phyloP scores from a whole-genome alignment of 129 eudicot genomes.

The carrot (Daucus carota) region DH1_v3.0 NC_030382.2:10691001-10691500 shows the following conservation, averaged over 20 bases:
- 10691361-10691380: not conserved
- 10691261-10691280: conserved; percentile 69
- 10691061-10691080: too few relatives aligned
- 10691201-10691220: conserved; percentile 62
- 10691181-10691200: not conserved
- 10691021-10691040: not conserved
- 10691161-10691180: too few relatives aligned
- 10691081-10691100: not conserved
- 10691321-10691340: not conserved
- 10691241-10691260: conserved; percentile 89
- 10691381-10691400: not conserved
- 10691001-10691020: not conserved
- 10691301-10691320: not conserved
- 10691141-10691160: not conserved
- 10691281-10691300: conserved; percentile 72
- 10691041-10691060: too few relatives aligned
- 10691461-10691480: too few relatives aligned
- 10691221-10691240: conserved; percentile 82
- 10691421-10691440: too few relatives aligned
- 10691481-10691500: too few relatives aligned
- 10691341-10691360: not conserved
- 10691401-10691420: not conserved
- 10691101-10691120: not conserved
- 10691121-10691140: not conserved
- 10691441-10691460: too few relatives aligned